Evolutionary conservation across 148 eudicot species (phyloP), one percentile per base, ranked within the genome.

Genomic region (Chenopodium berlandieri): DNA sequence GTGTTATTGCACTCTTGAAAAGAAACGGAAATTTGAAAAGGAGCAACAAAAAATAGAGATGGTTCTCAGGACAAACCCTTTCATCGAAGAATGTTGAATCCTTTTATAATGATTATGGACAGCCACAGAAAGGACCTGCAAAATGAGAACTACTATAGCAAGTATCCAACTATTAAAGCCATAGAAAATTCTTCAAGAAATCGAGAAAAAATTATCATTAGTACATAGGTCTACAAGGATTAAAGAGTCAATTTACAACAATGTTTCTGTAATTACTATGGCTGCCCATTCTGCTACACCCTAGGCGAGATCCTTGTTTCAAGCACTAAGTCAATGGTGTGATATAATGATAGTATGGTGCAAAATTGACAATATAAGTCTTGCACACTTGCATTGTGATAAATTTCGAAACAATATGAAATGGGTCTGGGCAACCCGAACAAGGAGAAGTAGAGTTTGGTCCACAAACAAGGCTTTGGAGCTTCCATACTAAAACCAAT

Each of bases 81-180:
- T 91, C 79, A 87, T 72, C 73, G 91, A 88, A 71, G 86, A 84
- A 82, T 91, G 86, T 75, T 89, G 87, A 75, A 94, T 92, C 90
- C 98, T 90, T 78, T 94, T 94, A 88, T 94, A 94, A 83, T 94
- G 98, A 78, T 94, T 94, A 79, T 94, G 90, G 79, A 94, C 98
- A 79, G 97, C 98, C 75, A 94, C 98, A 71, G 98, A 94, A 73
- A 94, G 91, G 82, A 92, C 98, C 97, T 94, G 90, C 76, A 86
- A 84, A 70, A 80, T 37, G 17, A 5, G 16, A 75, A 73, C 46
- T 52, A 73, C 50, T 16, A 27, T 50, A 78, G 11, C 34, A 58
- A 60, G 70, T 69, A 16, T 46, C 34, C 19, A 37, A 20, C 27
- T 20, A 37, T 70, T 46, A 58, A 52, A 10, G 12, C 47, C 20